Base-by-base conservation (phyloP, 164 flowering plant genomes). In the Umbilicus rupestris region DNA sequence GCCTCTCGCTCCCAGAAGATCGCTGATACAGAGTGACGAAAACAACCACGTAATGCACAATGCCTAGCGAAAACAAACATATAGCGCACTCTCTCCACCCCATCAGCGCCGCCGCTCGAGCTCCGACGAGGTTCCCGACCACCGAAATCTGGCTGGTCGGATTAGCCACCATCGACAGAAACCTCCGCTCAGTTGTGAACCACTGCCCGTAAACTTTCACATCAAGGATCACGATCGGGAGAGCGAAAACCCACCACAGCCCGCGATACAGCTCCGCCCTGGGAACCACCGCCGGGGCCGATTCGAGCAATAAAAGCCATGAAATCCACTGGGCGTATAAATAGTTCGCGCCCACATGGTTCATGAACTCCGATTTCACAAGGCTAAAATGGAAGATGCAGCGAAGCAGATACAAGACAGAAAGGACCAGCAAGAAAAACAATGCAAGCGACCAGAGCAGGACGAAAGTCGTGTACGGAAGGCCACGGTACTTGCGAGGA, bases 201-300 rank as follows among this genome's bases (percentile, higher is more conserved):
- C 78, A 76, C 44, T 76, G 78, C 0, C 78, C 73, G 24, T 76
- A 76, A 0, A 76, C 65, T 24, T 76, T 76, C 7, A 76, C 24
- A 57, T 76, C 78, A 6, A 76, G 73, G 24, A 65, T 29, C 17
- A 70, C 7, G 16, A 76, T 28, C 14, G 78, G 78, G 26, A 62
- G 14, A 0, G 47, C 46, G 50, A 76, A 70, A 4, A 64, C 67
- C 70, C 75, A 76, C 68, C 71, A 73, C 24, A 76, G 68, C 11
- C 65, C 28, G 1, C 30, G 50, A 19, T 55, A 58, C 2, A n/a
- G 19, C 7, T 47, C 52, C 3, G 39, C 44, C 17, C 60, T 33
- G 10, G 72, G 65, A n/a, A 39, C 45, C 39, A 31, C 6, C 28
- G 39, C 9, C 1, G 75, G 75, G 1, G 75, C 66, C 12, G 75